phyloP scores from a whole-genome alignment of 1,284 basidiomycete species.

The Moesziomyces antarcticus region DNA sequence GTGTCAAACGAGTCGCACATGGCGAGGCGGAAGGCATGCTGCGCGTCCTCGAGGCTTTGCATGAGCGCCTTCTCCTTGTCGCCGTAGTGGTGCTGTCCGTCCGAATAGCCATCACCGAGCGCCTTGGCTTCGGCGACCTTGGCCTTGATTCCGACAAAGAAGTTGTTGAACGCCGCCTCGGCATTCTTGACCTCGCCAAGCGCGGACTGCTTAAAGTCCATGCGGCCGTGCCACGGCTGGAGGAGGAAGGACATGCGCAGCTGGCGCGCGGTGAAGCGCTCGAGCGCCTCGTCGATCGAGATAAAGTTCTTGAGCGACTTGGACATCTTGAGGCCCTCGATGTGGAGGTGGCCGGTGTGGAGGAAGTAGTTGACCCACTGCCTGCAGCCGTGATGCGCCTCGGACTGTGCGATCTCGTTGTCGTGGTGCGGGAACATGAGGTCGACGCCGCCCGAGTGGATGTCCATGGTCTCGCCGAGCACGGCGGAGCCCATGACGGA shows the following conservation, averaged over 20 bases:
- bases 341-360: conserved; percentile 97
- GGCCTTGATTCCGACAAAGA: conserved; percentile 89
- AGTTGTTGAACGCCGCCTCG: conserved; percentile 92
- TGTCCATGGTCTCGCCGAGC: conserved; percentile 92
- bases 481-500: conserved; percentile 97
- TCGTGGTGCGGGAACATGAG: conserved; percentile 99
- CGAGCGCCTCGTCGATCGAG: conserved; percentile 94
- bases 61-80: conserved; percentile 50
- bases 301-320: conserved; percentile 99
- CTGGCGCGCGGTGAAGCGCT: conserved; percentile 86
- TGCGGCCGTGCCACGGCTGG: conserved; percentile 89
- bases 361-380: conserved; percentile 99
- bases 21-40: conserved; percentile 83
- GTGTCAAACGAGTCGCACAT: conserved; percentile 99
- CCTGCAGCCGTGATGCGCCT: conserved; percentile 85
- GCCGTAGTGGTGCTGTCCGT: conserved; percentile 69
- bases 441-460: conserved; percentile 97
- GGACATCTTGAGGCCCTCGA: conserved; percentile 99
- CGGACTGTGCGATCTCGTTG: conserved; percentile 97
- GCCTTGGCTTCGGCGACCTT: conserved; percentile 71
- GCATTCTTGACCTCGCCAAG: conserved; percentile 86
- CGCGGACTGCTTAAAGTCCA: conserved; percentile 92
- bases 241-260: conserved; percentile 92
- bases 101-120: conserved; percentile 69
- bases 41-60: conserved; percentile 78